These are phyloP conservation scores for Fagus crenata DNA, from an alignment of 306 rosid species.

Conservation along the genomic window DNA sequence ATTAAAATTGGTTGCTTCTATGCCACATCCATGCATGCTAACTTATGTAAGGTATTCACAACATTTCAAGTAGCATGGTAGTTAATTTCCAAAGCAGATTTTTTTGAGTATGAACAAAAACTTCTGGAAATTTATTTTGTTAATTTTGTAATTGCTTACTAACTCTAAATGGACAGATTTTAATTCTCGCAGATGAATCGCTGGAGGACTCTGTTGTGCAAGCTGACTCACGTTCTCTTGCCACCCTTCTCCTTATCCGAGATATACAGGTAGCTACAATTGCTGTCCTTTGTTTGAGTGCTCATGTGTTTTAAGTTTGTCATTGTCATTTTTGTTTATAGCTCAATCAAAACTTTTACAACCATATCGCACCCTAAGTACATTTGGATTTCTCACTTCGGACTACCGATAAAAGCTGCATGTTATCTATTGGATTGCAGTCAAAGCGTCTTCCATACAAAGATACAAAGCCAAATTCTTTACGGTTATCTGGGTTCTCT, in stretches of 20 bases:
- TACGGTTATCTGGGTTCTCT: slow-evolving; percentile 74
- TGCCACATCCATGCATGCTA: not conserved
- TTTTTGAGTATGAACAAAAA: not conserved
- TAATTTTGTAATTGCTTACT: slow-evolving; percentile 44
- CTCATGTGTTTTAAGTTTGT: not conserved
- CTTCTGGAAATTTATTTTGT: not conserved
- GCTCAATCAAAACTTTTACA: not conserved
- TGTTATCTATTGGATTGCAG: slow-evolving; percentile 42
- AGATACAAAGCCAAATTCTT: slow-evolving; percentile 61
- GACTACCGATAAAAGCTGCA: slow-evolving; percentile 22
- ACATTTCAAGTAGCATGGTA: not conserved
- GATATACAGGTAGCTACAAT: slow-evolving; percentile 78
- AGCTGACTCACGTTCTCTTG: slow-evolving; percentile 93
- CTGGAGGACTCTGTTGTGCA: slow-evolving; percentile 96
- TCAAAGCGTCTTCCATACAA: slow-evolving; percentile 85
- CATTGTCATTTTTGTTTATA: not conserved
- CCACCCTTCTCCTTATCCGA: slow-evolving; percentile 96
- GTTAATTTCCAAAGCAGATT: not conserved
- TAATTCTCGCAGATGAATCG: slow-evolving; percentile 97
- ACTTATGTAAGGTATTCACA: not conserved
- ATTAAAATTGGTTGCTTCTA: not conserved
- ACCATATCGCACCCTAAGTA: not conserved
- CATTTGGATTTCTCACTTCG: not conserved
- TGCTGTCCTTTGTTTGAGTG: slow-evolving; percentile 21
- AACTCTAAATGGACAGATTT: slow-evolving; percentile 78